Conservation (phyloP, 768 basidiomycete genomes). For the Collybia sordida region DNA sequence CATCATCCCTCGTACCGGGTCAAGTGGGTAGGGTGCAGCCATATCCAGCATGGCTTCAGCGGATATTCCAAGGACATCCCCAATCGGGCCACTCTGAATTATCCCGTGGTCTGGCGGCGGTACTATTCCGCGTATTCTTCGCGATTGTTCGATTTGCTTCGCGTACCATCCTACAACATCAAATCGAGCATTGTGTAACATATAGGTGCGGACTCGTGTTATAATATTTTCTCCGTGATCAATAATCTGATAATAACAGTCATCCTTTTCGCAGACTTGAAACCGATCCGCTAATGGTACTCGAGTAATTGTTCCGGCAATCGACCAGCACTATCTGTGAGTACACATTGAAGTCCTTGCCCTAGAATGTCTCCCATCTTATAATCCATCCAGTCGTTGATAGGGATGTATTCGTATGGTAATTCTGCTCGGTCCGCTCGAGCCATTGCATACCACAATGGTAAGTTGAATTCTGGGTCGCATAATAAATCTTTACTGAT, state of each 20-base stretch:
- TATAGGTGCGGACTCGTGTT: not conserved
- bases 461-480: constrained; percentile 5
- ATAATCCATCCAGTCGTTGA: not conserved
- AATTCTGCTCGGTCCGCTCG: not conserved
- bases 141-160: not conserved
- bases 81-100: not conserved
- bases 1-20: not conserved
- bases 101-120: not conserved
- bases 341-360: not conserved
- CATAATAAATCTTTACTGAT: not conserved
- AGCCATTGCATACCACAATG: not conserved
- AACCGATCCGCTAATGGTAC: too few relatives aligned
- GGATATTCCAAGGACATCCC: not conserved
- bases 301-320: too few relatives aligned
- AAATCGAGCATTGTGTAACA: not conserved
- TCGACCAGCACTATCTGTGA: not conserved
- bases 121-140: not conserved
- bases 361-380: constrained; percentile 2
- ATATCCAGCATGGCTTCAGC: not conserved
- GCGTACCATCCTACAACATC: constrained; percentile 1
- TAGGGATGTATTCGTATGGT: not conserved
- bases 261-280: not conserved
- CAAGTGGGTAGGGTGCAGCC: constrained; percentile 1
- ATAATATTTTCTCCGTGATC: constrained; percentile 5
- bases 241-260: constrained; percentile 2